Conservation (phyloP, 1,139 yeast species). For the Yamadazyma blattariae region DNA sequence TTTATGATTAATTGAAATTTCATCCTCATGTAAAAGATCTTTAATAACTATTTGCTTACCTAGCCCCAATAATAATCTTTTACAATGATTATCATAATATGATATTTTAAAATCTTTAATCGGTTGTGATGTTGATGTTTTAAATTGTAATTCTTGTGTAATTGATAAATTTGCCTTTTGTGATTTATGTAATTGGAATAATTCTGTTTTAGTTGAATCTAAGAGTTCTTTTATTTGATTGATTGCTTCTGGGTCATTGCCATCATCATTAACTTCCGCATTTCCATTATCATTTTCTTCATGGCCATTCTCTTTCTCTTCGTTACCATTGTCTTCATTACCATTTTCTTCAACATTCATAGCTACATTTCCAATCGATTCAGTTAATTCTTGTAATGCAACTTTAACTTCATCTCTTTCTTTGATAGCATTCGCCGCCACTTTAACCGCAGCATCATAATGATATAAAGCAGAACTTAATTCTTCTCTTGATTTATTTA, state of each 20-base stretch:
- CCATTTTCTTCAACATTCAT: slow-evolving; percentile 5
- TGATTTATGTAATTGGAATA: slow-evolving; percentile 43
- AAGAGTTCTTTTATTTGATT: slow-evolving; percentile 18
- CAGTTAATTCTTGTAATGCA: slow-evolving; percentile 52
- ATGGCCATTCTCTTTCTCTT: not conserved
- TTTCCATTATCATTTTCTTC: slow-evolving; percentile 1
- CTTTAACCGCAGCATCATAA: slow-evolving; percentile 88
- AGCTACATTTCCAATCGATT: slow-evolving; percentile 19
- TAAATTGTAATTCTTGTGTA: slow-evolving; percentile 14
- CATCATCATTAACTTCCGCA: slow-evolving; percentile 1
- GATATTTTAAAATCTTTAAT: slow-evolving; percentile 13
- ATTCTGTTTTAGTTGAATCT: slow-evolving; percentile 30
- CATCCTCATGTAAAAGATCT: slow-evolving; percentile 14
- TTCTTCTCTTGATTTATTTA: slow-evolving; percentile 65
- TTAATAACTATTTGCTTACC: slow-evolving; percentile 23
- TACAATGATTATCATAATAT: slow-evolving; percentile 11
- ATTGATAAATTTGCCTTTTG: slow-evolving; percentile 35
- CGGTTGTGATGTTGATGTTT: not conserved
- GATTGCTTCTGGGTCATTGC: not conserved
- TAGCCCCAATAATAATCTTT: slow-evolving; percentile 19
- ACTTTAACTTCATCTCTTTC: slow-evolving; percentile 72
- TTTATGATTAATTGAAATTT: slow-evolving; percentile 13
- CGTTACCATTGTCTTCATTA: slow-evolving; percentile 1
- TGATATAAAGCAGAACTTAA: slow-evolving; percentile 75
- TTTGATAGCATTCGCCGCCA: slow-evolving; percentile 68